Percentiles rank a stretch among this genome's conserved stretches.
Conservation (phyloP, 371 early-diverging fungal species). For the Sporodiniella umbellata region DNA sequence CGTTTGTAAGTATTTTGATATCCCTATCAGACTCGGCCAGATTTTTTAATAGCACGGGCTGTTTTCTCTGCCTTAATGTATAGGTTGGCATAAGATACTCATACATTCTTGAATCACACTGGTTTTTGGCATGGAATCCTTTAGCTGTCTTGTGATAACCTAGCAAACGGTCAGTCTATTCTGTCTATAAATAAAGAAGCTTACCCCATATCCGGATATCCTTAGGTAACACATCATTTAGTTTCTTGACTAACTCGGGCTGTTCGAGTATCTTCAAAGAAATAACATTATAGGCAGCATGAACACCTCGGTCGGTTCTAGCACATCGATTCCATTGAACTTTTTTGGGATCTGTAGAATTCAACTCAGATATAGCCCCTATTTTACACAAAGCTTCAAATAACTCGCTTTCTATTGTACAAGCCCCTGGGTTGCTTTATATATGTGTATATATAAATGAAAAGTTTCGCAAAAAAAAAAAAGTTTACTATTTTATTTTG, state of each 20-base stretch:
- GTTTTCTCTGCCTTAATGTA: conserved; percentile 51
- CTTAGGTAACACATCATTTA: conserved; percentile 74
- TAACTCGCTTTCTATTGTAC: conserved; percentile 80
- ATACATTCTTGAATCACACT: conserved; percentile 93
- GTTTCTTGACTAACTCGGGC: conserved; percentile 60
- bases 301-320: conserved; percentile 99
- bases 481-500: too few species aligned
- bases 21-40: conserved; percentile 16
- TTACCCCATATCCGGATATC: conserved; percentile 88
- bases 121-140: conserved; percentile 89
- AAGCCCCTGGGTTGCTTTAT: conserved; percentile 63
- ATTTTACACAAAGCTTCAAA: conserved; percentile 73
- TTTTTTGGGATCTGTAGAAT: conserved; percentile 76
- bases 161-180: too few species aligned
- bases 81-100: conserved; percentile 98
- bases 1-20: conserved; percentile 33
- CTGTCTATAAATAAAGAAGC: neutral
- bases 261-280: conserved; percentile 87
- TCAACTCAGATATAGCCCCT: conserved; percentile 74
- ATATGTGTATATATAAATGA: neutral
- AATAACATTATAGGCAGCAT: conserved; percentile 96
- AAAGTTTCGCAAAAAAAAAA: too few species aligned
- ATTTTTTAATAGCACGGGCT: conserved; percentile 5
- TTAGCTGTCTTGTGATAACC: conserved; percentile 69
- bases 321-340: conserved; percentile 85